Evolutionary conservation across 768 basidiomycete genomes (phyloP).

Genomic region (Lanmaoa pseudosensibilis): DNA sequence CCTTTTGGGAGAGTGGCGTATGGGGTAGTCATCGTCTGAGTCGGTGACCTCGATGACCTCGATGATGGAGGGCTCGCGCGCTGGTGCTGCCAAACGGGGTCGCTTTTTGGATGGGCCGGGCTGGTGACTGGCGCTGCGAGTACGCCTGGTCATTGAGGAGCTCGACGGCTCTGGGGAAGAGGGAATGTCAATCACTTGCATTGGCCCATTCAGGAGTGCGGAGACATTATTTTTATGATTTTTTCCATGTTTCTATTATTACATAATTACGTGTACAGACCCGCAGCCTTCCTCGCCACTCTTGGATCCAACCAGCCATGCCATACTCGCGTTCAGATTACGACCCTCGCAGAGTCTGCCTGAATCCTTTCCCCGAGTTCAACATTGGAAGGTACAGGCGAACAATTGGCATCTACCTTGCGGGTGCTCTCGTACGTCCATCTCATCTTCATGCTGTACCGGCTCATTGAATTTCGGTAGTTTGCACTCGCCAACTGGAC

Average conservation of each 20-base stretch:
- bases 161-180: slow-evolving; percentile 27
- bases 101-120: slow-evolving; percentile 19
- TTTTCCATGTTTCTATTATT: slow-evolving; percentile 8
- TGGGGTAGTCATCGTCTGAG: slow-evolving; percentile 41
- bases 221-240: neutral
- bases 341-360: slow-evolving; percentile 84
- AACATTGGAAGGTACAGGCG: slow-evolving; percentile 76
- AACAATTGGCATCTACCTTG: slow-evolving; percentile 84
- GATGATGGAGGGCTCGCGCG: slow-evolving; percentile 10
- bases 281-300: neutral
- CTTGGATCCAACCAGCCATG: slow-evolving; percentile 7
- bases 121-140: slow-evolving; percentile 25
- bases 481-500: slow-evolving; percentile 95
- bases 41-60: slow-evolving; percentile 54
- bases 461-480: slow-evolving; percentile 37
- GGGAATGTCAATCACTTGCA: slow-evolving; percentile 28
- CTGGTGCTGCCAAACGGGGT: neutral
- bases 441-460: neutral
- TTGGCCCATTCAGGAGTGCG: slow-evolving; percentile 2
- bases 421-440: slow-evolving; percentile 82
- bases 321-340: slow-evolving; percentile 72
- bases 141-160: slow-evolving; percentile 8
- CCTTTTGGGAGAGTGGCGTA: slow-evolving; percentile 2
- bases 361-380: slow-evolving; percentile 82
- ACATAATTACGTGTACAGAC: slow-evolving; percentile 10